Conservation (phyloP, 495 filamentous ascomycete species). For the Aspergillus avenaceus region DNA sequence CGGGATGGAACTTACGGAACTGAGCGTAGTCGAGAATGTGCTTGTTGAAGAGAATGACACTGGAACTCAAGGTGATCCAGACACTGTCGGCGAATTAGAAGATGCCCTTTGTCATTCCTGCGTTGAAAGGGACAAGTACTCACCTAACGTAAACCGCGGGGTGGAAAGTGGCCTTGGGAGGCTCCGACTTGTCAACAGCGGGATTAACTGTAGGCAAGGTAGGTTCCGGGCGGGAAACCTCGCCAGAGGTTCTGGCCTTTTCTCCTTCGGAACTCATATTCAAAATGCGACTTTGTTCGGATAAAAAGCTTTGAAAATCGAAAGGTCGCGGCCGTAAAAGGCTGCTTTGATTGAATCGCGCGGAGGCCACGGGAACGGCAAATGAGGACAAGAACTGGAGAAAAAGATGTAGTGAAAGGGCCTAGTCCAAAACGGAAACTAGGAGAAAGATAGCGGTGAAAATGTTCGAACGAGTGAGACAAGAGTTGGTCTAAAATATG, state of each 20-base stretch:
- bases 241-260: slow-evolving; percentile 76
- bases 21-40: slow-evolving; percentile 80
- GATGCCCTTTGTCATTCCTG: not conserved
- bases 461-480: slow-evolving; percentile 27
- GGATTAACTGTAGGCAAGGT: slow-evolving; percentile 78
- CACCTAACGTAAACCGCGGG: slow-evolving; percentile 87
- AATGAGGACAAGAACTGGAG: slow-evolving; percentile 13
- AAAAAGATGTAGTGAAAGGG: slow-evolving; percentile 11
- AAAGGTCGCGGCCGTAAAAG: slow-evolving; percentile 48
- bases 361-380: slow-evolving; percentile 41
- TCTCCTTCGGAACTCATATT: slow-evolving; percentile 67
- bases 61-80: slow-evolving; percentile 90
- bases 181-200: slow-evolving; percentile 60
- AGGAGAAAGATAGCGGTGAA: slow-evolving; percentile 10
- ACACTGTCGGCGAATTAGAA: slow-evolving; percentile 49
- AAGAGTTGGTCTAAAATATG: slow-evolving; percentile 21
- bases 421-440: slow-evolving; percentile 5
- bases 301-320: slow-evolving; percentile 47
- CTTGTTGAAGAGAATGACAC: slow-evolving; percentile 98
- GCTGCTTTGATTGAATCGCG: slow-evolving; percentile 44
- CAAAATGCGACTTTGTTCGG: slow-evolving; percentile 39
- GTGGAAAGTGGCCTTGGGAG: slow-evolving; percentile 64
- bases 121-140: slow-evolving; percentile 29
- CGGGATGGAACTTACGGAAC: slow-evolving; percentile 63
- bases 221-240: slow-evolving; percentile 57